Evolutionary conservation across 805 yeast genomes (phyloP), one percentile per base, ranked within the genome.

Genomic region (Deakozyma indianensis): DNA sequence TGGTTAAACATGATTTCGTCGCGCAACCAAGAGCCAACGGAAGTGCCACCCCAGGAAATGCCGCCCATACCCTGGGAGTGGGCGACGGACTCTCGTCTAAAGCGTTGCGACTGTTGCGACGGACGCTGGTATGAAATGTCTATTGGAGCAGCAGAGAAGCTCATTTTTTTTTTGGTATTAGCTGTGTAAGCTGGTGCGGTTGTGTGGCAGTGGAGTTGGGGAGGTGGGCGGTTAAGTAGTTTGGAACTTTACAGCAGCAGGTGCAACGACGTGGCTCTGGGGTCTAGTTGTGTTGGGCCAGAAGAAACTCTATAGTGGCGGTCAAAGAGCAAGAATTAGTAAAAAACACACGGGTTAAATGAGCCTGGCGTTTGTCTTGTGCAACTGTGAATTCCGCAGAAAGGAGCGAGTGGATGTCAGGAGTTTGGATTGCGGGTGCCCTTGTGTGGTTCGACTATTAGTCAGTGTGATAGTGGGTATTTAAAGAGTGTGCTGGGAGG

Each of bases 1-100:
- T 54, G 53, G 47, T 58, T 55, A 47, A 57, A 51, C 55, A 61
- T 51, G 42, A 59, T 62, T 62, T 90, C 98, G 61, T 90, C 97
- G 58, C 87, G 83, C 22, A 90, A 69, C 98, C 98, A 90, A 15
- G 92, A 80, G 14, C 96, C 96, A 24, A 90, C 87, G 23, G 94
- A 82, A 47, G 88, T 77, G 2, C 95, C 87, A 21, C 97, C 97
- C 96, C 96, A 90, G 5, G 94, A 81, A 27, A 90, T 83, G 42
- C 97, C 98, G 41, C 97, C 97, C 80, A 92, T 84, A 9, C 97
- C 97, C 60, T 86, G 95, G 2, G 95, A 82, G 61, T 90, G 97
- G 24, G 96, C 96, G 48, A 92, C 78, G 47, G 88, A 78, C 56
- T 90, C 97, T 51, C 96, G 71, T 58, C 95, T 75, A 51, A 87